Evolutionary conservation across 2,329 filamentous ascomycete genomes (phyloP), one percentile per base, ranked within the genome.

Genomic region (Trichoderma sp.): DNA sequence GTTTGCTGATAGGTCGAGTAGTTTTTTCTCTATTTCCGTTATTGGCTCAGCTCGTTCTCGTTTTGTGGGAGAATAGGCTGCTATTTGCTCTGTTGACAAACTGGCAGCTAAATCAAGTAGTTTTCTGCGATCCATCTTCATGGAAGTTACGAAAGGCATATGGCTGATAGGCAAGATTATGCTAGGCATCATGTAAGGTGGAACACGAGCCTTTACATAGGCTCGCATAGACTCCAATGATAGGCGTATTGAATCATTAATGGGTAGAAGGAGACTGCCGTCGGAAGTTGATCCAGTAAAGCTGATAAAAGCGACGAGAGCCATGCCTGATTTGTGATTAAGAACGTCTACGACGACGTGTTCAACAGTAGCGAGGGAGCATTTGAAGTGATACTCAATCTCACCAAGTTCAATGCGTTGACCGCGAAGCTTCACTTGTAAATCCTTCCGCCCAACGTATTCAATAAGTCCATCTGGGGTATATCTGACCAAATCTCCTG

Each of bases 1-100:
- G 31, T 80, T 78, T 29, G 75, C 68, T 83, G 83, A 85, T 27
- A 82, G 63, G 18, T 79, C 76, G 2, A 71, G 41, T 12, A 76
- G 24, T 33, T 62, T 76, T 12, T 69, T 53, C 45, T 77, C 76
- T 16, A 68, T 69, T 18, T 76, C 68, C 3, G 74, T 76, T 35
- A 41, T 64, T 66, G 74, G 77, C 82, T 65, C 73, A 4, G 68
- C 63, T 1, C 45, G 63, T 31, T 75, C n/a, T 16, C 33, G 31
- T 1, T n/a, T 56, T 18, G n/a, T 2, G 7, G 53, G 38, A 29
- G 38, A 18, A 71, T 68, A 71, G 3, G 16, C 6, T 7, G 59
- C 8, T 1, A 78, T 59, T 4, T 76, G 14, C 3, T 76, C 71
- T 1, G 68, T 53, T 38, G 77, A 73, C 8, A 77, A 64, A 11